Evolutionary conservation across 1,284 basidiomycete species (phyloP).

Genomic region (Gymnopus androsaceus): DNA sequence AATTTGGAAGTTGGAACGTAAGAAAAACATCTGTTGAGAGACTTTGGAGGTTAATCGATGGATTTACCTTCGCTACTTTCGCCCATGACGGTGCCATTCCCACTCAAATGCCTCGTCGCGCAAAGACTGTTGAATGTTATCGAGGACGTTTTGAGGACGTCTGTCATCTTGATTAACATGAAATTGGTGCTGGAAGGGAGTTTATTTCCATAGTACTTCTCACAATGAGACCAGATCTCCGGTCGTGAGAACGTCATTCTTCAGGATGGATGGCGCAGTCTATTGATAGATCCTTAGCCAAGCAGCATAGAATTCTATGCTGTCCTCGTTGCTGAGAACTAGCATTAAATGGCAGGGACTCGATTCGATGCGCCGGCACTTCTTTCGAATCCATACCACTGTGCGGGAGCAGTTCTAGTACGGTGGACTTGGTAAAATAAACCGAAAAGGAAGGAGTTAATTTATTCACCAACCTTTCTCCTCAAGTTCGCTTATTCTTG

Average conservation of each 20-base stretch:
- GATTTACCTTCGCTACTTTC: background rate
- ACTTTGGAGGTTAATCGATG: background rate
- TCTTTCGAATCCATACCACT: no score
- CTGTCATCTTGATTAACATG: background rate
- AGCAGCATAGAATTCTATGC: no score
- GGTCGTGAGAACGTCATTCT: background rate
- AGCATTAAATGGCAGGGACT: no score
- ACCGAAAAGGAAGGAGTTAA: no score
- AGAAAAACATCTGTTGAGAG: background rate
- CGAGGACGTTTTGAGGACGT: background rate
- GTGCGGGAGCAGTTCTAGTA: no score
- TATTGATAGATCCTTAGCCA: constrained; percentile 57
- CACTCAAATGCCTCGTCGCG: background rate
- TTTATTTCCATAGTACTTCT: background rate
- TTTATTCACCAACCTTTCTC: no score
- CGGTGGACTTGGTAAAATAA: no score
- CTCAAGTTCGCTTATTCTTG: no score
- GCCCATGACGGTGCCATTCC: background rate
- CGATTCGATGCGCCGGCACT: no score
- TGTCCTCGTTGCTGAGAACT: no score
- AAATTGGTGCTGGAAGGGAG: background rate
- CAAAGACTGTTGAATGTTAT: constrained; percentile 2
- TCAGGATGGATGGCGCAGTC: constrained; percentile 50
- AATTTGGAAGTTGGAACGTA: background rate
- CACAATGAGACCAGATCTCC: background rate